These are phyloP conservation scores for Rosellinia necatrix DNA, from an alignment of 2,329 filamentous ascomycete genomes.

Conservation along the genomic window DNA sequence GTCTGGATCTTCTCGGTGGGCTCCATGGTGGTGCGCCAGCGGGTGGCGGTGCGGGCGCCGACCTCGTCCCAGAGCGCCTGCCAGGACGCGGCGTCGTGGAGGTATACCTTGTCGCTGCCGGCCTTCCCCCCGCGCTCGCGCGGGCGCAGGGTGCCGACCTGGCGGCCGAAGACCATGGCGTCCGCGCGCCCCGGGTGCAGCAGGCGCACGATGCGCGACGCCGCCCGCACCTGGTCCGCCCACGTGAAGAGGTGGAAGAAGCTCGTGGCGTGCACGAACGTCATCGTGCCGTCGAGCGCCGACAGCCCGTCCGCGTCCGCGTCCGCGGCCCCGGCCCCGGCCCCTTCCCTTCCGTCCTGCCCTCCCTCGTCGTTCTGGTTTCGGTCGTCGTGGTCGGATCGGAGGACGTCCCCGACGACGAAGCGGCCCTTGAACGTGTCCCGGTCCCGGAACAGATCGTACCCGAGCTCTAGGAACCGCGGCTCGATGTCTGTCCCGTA, in stretches of 20 bases:
- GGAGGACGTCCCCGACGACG: slow-evolving; percentile 55
- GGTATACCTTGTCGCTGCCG: slow-evolving; percentile 42
- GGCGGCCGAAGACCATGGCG: slow-evolving; percentile 56
- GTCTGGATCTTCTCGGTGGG: slow-evolving; percentile 31
- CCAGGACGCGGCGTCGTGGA: slow-evolving; percentile 57
- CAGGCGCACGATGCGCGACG: slow-evolving; percentile 50
- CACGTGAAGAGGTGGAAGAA: slow-evolving; percentile 58
- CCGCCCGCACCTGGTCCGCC: slow-evolving; percentile 52
- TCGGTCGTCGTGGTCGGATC: background rate
- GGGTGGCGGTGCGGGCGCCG: slow-evolving; percentile 52
- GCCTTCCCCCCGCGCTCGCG: slow-evolving; percentile 33
- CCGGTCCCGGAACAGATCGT: slow-evolving; percentile 67
- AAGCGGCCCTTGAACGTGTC: slow-evolving; percentile 52
- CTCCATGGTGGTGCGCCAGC: slow-evolving; percentile 54
- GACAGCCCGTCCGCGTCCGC: slow-evolving; percentile 32
- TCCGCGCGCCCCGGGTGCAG: slow-evolving; percentile 50
- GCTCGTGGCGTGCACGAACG: slow-evolving; percentile 53
- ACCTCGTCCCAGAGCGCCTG: slow-evolving; percentile 59
- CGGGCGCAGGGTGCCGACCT: slow-evolving; percentile 49
- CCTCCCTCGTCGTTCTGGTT: slow-evolving; percentile 29
- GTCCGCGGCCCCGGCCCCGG: too few species aligned
- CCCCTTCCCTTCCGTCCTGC: background rate
- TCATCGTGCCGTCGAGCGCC: slow-evolving; percentile 47
- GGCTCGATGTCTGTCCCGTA: slow-evolving; percentile 55
- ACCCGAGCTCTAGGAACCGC: slow-evolving; percentile 61